phyloP scores from a whole-genome alignment of 2,329 filamentous ascomycete genomes.

The Exserohilum rostratum region DNA sequence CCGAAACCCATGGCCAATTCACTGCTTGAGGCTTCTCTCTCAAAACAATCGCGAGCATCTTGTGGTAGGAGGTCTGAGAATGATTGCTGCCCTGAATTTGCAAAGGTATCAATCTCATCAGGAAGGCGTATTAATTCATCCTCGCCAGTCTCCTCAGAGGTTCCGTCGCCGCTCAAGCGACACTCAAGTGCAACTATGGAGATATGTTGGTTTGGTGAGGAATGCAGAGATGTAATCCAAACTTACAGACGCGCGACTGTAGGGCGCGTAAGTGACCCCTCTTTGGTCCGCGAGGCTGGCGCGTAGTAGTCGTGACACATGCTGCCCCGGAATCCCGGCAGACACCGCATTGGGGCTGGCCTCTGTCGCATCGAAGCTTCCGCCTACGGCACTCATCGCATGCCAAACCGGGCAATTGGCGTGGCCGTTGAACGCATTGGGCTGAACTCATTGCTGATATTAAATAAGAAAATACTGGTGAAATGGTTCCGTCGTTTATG shows the following conservation, averaged over 20 bases:
- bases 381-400: conserved; percentile 1
- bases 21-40: neutral
- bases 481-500: no score
- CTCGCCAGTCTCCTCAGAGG: neutral
- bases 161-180: neutral
- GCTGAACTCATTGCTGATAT: neutral
- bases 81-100: neutral
- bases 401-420: neutral
- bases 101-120: neutral
- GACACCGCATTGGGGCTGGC: neutral
- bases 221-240: neutral
- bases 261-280: neutral
- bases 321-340: neutral
- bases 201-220: neutral
- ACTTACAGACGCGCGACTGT: neutral
- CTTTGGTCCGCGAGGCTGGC: conserved; percentile 1
- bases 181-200: neutral
- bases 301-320: neutral
- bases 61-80: neutral
- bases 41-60: neutral
- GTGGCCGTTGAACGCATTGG: neutral
- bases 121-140: neutral
- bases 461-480: neutral
- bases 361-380: conserved; percentile 1
- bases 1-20: neutral